Evolutionary conservation across 1,284 basidiomycete genomes (phyloP).

Genomic region (Irpex sp.): DNA sequence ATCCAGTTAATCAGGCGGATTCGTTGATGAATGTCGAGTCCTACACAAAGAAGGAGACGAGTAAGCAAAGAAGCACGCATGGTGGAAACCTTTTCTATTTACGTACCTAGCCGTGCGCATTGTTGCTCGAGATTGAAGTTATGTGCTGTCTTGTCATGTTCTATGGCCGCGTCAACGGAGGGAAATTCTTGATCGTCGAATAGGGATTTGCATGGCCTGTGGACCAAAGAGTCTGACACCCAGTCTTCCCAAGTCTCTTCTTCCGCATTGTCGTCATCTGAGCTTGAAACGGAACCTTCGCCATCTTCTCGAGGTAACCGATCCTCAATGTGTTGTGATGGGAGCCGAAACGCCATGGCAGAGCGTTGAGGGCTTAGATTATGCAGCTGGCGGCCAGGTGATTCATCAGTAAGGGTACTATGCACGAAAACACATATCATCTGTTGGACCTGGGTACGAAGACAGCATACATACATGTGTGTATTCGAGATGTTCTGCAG

Average conservation of each 20-base stretch:
- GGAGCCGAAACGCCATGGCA: constrained; percentile 2
- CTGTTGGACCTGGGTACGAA: no score
- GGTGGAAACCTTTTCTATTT: neutral
- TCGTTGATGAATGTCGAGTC: constrained; percentile 63
- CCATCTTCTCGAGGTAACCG: neutral
- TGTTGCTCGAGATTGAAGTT: constrained; percentile 59
- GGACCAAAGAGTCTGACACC: constrained; percentile 62
- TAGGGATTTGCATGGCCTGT: constrained; percentile 67
- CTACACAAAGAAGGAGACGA: constrained; percentile 22
- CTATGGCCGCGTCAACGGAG: constrained; percentile 58
- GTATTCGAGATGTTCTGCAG: neutral
- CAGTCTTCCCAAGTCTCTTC: constrained; percentile 77
- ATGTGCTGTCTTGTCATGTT: constrained; percentile 61
- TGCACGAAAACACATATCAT: no score
- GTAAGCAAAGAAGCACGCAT: neutral
- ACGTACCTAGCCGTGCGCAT: constrained; percentile 51
- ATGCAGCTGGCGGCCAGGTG: neutral
- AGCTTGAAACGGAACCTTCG: constrained; percentile 3
- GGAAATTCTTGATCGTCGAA: constrained; percentile 71
- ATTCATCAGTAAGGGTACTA: no score
- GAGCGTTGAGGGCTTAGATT: neutral
- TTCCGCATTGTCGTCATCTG: constrained; percentile 31
- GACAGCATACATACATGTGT: neutral
- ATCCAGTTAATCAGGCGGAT: constrained; percentile 88
- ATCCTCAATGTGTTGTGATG: constrained; percentile 2